A percentile compares a stretch with the other conserved stretches of the same genome.
Evolutionary conservation across 2,329 filamentous ascomycete genomes (phyloP).

Genomic region (Cladosporium colombiae): DNA sequence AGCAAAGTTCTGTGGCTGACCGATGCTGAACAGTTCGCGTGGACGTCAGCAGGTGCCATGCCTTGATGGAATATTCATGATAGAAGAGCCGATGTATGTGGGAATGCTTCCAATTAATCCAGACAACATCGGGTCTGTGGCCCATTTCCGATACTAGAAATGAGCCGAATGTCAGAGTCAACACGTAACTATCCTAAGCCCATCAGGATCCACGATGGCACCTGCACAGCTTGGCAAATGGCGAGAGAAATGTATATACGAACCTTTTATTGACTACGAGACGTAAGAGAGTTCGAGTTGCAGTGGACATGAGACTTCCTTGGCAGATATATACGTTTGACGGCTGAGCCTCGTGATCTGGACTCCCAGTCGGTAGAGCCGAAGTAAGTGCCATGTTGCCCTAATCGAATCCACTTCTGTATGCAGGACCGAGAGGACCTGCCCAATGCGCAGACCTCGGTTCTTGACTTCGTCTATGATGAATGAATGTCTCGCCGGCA

Average conservation of each 20-base stretch:
- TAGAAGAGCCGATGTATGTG: not conserved
- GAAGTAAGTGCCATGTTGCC: not conserved
- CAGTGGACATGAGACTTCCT: not conserved
- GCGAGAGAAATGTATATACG: not conserved
- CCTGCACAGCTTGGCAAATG: not conserved
- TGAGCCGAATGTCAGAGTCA: not conserved
- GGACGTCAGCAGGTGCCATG: not conserved
- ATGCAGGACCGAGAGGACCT: not conserved
- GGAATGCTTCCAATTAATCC: not conserved
- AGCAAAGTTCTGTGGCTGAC: not conserved
- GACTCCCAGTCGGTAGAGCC: not conserved
- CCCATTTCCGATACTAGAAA: not conserved
- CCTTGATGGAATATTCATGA: not conserved
- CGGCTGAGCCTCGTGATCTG: not conserved
- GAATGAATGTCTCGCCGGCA: slow-evolving; percentile 7
- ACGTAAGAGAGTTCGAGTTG: not conserved
- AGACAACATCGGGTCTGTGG: not conserved
- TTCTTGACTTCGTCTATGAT: not conserved
- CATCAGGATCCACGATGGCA: not conserved
- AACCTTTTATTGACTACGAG: not conserved
- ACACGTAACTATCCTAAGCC: not conserved
- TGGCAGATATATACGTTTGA: not conserved
- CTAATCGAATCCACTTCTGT: not conserved
- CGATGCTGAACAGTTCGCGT: not conserved
- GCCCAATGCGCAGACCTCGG: slow-evolving; percentile 2